Conservation (phyloP, 1,139 yeast species). For the Yamadazyma kanchanaburiensis region DNA sequence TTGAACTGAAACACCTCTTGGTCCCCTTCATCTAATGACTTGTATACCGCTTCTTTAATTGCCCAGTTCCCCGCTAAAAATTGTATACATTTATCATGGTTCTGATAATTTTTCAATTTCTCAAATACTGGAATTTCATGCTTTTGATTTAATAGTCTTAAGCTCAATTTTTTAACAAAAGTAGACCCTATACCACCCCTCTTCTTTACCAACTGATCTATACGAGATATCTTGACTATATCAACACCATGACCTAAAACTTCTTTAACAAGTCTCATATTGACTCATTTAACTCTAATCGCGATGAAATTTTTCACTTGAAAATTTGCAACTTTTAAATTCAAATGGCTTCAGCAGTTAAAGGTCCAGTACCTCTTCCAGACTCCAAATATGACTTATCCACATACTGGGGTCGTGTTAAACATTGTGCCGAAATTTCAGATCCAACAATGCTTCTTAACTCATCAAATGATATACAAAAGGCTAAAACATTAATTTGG, state of each 20-base stretch:
- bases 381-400: constrained; percentile 72
- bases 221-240: constrained; percentile 49
- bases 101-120: constrained; percentile 8
- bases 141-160: constrained; percentile 48
- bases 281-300: not conserved
- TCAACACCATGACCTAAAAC: constrained; percentile 62
- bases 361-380: constrained; percentile 78
- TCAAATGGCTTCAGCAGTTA: constrained; percentile 75
- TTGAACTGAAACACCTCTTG: constrained; percentile 55
- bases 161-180: constrained; percentile 36
- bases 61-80: constrained; percentile 68
- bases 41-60: constrained; percentile 70
- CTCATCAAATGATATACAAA: constrained; percentile 57
- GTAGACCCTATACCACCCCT: constrained; percentile 20
- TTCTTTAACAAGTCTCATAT: constrained; percentile 12
- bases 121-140: constrained; percentile 41
- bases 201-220: constrained; percentile 35
- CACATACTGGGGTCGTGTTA: constrained; percentile 90
- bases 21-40: constrained; percentile 47
- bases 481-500: constrained; percentile 64
- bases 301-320: constrained; percentile 1
- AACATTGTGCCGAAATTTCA: constrained; percentile 88
- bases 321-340: not conserved
- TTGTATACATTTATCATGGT: constrained; percentile 22
- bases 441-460: constrained; percentile 89